These are phyloP conservation scores for Xylaria sp. DNA, from an alignment of 2,329 filamentous ascomycete species.

Conservation along the genomic window DNA sequence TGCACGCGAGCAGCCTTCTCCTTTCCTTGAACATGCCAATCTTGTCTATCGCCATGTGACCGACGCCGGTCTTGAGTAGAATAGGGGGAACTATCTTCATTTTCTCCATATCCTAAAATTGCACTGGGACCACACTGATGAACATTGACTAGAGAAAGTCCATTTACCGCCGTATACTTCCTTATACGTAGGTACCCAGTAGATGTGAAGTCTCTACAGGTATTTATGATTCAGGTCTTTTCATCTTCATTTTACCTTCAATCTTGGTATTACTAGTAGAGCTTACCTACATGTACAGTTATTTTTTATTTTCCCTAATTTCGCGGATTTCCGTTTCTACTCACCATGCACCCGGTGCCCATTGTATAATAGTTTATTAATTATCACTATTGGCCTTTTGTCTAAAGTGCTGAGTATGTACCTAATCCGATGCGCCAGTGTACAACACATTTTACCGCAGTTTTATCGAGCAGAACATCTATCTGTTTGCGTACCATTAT, in stretches of 20 bases:
- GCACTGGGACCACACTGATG: conserved; percentile 39
- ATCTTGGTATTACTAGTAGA: neutral
- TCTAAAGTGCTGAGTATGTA: neutral
- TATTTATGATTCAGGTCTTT: conserved; percentile 6
- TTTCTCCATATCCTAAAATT: conserved; percentile 27
- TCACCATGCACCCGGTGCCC: neutral
- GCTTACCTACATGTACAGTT: neutral
- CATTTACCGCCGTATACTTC: neutral
- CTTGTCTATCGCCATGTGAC: neutral
- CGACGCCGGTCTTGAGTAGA: neutral
- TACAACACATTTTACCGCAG: neutral
- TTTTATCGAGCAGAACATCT: neutral
- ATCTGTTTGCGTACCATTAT: neutral
- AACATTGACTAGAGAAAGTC: conserved; percentile 25
- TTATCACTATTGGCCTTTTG: neutral
- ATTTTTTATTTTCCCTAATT: neutral
- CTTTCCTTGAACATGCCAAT: neutral
- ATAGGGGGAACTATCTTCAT: conserved; percentile 3
- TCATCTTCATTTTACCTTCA: neutral
- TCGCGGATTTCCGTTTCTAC: neutral
- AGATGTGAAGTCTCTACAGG: neutral
- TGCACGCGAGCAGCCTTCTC: neutral
- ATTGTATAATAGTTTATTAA: neutral
- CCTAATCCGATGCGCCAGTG: neutral
- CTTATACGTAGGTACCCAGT: neutral